Conservation (phyloP, 108 stramenopile genomes). For the Nitzschia putrida region DNA sequence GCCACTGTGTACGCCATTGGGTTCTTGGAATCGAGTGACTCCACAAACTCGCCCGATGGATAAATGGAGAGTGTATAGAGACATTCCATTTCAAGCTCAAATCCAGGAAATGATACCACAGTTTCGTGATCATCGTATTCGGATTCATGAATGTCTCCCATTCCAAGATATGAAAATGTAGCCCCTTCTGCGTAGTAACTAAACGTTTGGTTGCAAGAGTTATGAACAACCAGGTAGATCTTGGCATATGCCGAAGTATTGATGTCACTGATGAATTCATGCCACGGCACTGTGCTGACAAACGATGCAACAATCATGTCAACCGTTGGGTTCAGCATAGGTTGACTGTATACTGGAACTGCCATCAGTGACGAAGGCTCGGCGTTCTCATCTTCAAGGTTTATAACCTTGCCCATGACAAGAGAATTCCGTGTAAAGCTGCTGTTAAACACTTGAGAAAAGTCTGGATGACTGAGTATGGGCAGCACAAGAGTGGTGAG, state of each 20-base stretch:
- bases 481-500: background rate
- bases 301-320: constrained; percentile 1
- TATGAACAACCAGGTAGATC: background rate
- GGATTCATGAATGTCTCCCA: background rate
- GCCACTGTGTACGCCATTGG: constrained; percentile 3
- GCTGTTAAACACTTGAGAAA: background rate
- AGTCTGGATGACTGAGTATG: background rate
- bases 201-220: background rate
- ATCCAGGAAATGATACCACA: background rate
- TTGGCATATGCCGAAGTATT: background rate
- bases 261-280: background rate
- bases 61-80: background rate
- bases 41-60: constrained; percentile 1
- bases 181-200: background rate
- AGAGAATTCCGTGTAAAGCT: background rate
- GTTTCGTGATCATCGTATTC: background rate
- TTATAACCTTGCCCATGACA: background rate
- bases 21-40: background rate
- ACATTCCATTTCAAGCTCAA: background rate
- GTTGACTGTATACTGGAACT: background rate
- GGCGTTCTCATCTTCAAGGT: background rate
- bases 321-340: background rate
- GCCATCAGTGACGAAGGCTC: background rate
- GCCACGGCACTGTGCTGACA: background rate
- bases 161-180: background rate